A percentile compares a stretch with the other conserved stretches of the same genome.
These are phyloP conservation scores for Fusarium sarcochroum DNA, from an alignment of 2,329 filamentous ascomycete species.

Conservation along the genomic window DNA sequence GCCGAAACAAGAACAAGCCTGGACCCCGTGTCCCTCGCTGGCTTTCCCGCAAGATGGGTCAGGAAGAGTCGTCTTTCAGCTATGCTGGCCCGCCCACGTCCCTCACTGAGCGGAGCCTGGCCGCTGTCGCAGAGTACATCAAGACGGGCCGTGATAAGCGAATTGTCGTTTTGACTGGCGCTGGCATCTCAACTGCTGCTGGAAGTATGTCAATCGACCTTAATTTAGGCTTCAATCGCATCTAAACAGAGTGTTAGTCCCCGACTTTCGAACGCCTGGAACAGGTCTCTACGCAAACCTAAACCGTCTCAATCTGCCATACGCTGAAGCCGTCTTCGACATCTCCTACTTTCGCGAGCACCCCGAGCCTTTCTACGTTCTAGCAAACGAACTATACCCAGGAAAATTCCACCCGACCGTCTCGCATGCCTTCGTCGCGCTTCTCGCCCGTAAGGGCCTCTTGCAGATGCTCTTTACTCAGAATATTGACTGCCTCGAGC, in stretches of 20 bases:
- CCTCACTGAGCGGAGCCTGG: slow-evolving; percentile 77
- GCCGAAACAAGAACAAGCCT: slow-evolving; percentile 54
- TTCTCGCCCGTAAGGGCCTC: slow-evolving; percentile 84
- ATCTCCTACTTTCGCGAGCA: slow-evolving; percentile 89
- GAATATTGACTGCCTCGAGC: slow-evolving; percentile 96
- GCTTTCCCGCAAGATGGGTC: slow-evolving; percentile 78
- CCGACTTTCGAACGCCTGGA: slow-evolving; percentile 93
- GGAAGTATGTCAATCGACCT: slow-evolving; percentile 63
- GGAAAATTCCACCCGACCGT: slow-evolving; percentile 91
- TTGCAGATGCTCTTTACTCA: slow-evolving; percentile 93
- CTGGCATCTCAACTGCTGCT: slow-evolving; percentile 85
- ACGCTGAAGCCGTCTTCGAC: slow-evolving; percentile 94
- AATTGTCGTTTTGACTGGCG: slow-evolving; percentile 92
- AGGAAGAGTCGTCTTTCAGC: slow-evolving; percentile 81
- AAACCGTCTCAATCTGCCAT: slow-evolving; percentile 84
- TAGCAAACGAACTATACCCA: slow-evolving; percentile 93
- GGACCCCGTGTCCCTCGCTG: slow-evolving; percentile 52
- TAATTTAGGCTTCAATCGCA: background rate
- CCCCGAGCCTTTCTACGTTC: slow-evolving; percentile 90
- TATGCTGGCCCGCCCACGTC: slow-evolving; percentile 74
- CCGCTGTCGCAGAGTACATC: slow-evolving; percentile 86
- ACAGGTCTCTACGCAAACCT: slow-evolving; percentile 96
- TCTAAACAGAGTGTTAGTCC: slow-evolving; percentile 68
- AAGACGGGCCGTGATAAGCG: slow-evolving; percentile 74
- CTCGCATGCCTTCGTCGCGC: slow-evolving; percentile 87